Base-by-base conservation (phyloP, 1,139 yeast genomes). In the Debaryomycetaceae sp. region DNA sequence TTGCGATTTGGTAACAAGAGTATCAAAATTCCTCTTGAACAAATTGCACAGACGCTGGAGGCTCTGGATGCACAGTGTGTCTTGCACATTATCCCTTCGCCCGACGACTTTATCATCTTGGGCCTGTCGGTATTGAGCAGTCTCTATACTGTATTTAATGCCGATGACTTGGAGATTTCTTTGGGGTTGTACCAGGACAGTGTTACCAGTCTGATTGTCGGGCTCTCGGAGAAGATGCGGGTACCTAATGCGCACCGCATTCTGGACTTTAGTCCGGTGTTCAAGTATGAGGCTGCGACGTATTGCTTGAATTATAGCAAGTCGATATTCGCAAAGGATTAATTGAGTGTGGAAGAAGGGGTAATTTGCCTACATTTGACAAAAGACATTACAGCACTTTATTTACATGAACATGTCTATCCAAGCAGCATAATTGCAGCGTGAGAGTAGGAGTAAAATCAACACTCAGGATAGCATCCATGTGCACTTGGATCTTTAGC, bases 71-170 rank as follows among this genome's bases (percentile, higher is more conserved):
- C 25, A 27, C 30, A 31, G 16, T 60, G 66, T 39, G 36, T 37
- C 25, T 48, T 60, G 30, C 64, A 63, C 6, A 38, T 58, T 21
- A 31, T 55, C 24, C 62, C 55, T 37, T 13, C 16, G 8, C 20
- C 20, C 20, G 20, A 18, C 10, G 26, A 16, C 2, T 32, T 32
- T 23, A 53, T 45, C 35, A 38, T 56, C 25, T 45, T 51, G 25
- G 95, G 95, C 27, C 94, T 81, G 50, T 68, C 76, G 19, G 75
- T 83, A 53, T 55, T 86, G 43, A 66, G 83, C 35, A 62, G 71
- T 30, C 86, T 82, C 7, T 85, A 85, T 47, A 71, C 77, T 32
- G 94, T 83, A 25, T 83, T 70, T 43, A 92, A 86, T 51, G 55
- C 82, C 37, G 86, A 79, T 20, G 70, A 68, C 37, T 53, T 58